Conservation (phyloP, 192 early-diverging fungal genomes). For the Piromyces finnis region DNA sequence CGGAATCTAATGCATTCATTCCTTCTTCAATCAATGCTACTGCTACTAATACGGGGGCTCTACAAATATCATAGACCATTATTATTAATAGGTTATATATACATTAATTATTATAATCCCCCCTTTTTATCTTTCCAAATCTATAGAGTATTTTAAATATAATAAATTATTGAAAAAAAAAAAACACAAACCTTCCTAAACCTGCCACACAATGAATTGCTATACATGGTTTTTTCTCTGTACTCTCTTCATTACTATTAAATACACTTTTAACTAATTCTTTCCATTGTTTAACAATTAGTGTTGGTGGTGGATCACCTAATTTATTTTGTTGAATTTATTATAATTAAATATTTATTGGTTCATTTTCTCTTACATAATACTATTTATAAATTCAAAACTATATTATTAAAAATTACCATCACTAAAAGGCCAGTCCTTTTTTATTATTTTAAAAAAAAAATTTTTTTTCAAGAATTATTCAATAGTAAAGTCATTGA, state of each 20-base stretch:
- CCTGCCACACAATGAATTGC: slow-evolving; percentile 65
- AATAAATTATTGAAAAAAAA: no score
- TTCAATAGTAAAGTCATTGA: no score
- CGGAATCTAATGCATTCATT: slow-evolving; percentile 54
- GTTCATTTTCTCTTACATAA: no score
- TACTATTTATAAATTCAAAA: no score
- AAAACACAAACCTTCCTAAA: slow-evolving; percentile 20
- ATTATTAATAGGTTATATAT: no score
- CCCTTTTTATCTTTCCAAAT: no score
- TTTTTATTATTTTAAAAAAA: background rate
- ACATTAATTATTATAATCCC: no score
- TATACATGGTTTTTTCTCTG: background rate
- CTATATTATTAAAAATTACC: slow-evolving; percentile 48
- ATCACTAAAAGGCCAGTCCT: slow-evolving; percentile 74
- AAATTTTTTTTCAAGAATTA: no score
- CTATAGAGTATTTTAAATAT: no score
- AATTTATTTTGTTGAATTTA: no score
- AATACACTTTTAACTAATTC: slow-evolving; percentile 26
- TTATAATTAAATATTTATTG: no score
- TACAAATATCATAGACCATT: no score
- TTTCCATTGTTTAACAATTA: slow-evolving; percentile 47
- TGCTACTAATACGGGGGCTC: slow-evolving; percentile 63
- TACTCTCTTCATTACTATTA: slow-evolving; percentile 1
- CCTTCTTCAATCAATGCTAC: slow-evolving; percentile 68
- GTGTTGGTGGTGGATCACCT: slow-evolving; percentile 25